Base-by-base conservation (phyloP, 768 basidiomycete genomes). In the Tulasnella calospora region DNA sequence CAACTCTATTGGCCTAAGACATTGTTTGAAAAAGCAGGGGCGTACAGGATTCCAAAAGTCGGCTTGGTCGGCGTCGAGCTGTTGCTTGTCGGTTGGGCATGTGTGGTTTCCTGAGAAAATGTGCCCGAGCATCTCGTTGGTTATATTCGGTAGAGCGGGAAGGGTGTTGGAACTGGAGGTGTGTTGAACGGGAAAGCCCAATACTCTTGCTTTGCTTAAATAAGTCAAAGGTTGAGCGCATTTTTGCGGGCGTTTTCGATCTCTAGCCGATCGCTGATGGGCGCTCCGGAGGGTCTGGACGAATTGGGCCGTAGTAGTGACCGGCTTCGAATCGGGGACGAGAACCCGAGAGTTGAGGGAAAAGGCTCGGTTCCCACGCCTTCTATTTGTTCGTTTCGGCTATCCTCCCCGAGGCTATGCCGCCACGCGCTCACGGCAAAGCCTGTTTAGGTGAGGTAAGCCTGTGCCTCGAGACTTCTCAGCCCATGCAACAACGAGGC, bases 31-130 rank as follows among this genome's bases (percentile, higher is more conserved):
- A 35, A 27, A 15, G 33, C 9, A 12, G 0, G 61, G 15, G 13
- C 61, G 33, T 67, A 67, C 61, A 30, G 61, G 61, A 67, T 67
- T 35, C 61, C 61, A 67, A 33, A 67, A 67, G 61, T 67, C 61
- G 33, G 61, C 12, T 35, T 67, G 61, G 61, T 67, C 61, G 6
- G 61, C 61, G 30, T 67, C 33, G 12, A 67, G 61, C 61, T 67
- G 61, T 27, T 67, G 61, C 27, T 27, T 27, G 27, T 67, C 33
- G 6, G 61, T 67, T 12, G 61, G 61, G 35, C 61, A 67, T 27
- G 61, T 67, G 33, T 27, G 33, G 15, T 67, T 67, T 23, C 51
- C 51, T 21, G 51, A 51, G n/a, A 51, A 51, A n/a, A 51, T 21
- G 51, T 51, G 51, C 23, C 51, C 51, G 5, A n/a, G 23, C 51